Percentiles rank a stretch among this genome's conserved stretches.
Conservation (phyloP, 805 yeast species). For the Candida sphagnicola region DNA sequence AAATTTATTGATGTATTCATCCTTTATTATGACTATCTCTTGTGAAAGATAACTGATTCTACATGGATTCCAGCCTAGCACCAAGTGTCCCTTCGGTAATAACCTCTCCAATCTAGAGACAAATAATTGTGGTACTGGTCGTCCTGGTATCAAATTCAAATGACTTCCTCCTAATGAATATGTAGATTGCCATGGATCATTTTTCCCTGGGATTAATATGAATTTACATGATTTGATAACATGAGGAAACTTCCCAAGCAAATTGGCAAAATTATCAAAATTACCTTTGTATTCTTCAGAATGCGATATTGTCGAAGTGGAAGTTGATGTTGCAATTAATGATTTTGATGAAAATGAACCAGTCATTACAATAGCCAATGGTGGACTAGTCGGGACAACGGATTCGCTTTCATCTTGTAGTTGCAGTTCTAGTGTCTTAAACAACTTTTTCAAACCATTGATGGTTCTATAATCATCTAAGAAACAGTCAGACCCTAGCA, state of each 20-base stretch:
- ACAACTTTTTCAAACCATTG: constrained; percentile 63
- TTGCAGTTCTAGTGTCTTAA: constrained; percentile 43
- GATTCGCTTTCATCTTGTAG: constrained; percentile 10
- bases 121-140: constrained; percentile 66
- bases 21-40: constrained; percentile 73
- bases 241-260: constrained; percentile 56
- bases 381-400: constrained; percentile 29
- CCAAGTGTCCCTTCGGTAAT: constrained; percentile 27
- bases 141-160: constrained; percentile 52
- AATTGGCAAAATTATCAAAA: constrained; percentile 70
- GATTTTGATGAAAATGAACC: constrained; percentile 80
- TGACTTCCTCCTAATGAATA: constrained; percentile 53
- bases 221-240: constrained; percentile 53
- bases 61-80: constrained; percentile 67
- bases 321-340: constrained; percentile 52
- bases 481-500: constrained; percentile 72
- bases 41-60: constrained; percentile 77
- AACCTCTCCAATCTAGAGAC: constrained; percentile 59
- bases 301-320: constrained; percentile 44
- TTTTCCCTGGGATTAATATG: constrained; percentile 79
- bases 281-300: constrained; percentile 57
- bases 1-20: constrained; percentile 66
- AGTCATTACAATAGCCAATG: constrained; percentile 67
- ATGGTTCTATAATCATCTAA: constrained; percentile 58
- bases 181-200: constrained; percentile 90